Conservation (phyloP, 2,329 filamentous ascomycete genomes). For the Pseudogymnoascus sp. region DNA sequence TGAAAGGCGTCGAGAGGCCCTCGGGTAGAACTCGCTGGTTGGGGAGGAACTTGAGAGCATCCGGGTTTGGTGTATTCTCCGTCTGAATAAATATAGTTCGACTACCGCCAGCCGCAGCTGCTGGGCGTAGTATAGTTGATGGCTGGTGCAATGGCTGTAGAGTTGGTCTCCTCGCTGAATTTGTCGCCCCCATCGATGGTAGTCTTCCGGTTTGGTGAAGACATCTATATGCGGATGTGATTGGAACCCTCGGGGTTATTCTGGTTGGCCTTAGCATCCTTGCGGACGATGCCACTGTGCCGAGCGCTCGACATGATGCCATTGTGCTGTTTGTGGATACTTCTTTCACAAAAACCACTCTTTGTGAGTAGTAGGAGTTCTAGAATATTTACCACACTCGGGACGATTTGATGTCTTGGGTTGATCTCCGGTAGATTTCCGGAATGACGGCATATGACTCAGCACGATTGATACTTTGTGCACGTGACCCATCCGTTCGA, state of each 20-base stretch:
- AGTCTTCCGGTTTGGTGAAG: slow-evolving; percentile 39
- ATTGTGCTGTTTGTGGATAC: neutral
- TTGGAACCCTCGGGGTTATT: neutral
- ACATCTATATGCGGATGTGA: slow-evolving; percentile 31
- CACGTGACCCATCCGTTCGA: neutral
- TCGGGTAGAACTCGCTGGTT: slow-evolving; percentile 81
- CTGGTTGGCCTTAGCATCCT: neutral
- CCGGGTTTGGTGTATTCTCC: slow-evolving; percentile 87
- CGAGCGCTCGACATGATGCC: neutral
- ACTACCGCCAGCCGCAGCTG: slow-evolving; percentile 35
- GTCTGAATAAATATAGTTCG: slow-evolving; percentile 98
- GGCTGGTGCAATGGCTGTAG: slow-evolving; percentile 39
- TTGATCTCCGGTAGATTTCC: neutral
- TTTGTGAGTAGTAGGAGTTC: neutral
- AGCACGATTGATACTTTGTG: neutral
- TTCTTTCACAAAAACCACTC: neutral
- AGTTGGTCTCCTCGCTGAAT: slow-evolving; percentile 40
- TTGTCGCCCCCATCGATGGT: slow-evolving; percentile 43
- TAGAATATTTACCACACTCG: neutral
- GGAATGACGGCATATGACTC: slow-evolving; percentile 5
- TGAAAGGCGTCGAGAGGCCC: slow-evolving; percentile 64
- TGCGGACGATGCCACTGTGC: neutral
- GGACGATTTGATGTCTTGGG: neutral
- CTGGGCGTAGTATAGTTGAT: slow-evolving; percentile 33
- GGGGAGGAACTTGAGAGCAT: slow-evolving; percentile 93